These are phyloP conservation scores for Penicillium ucsense DNA, from an alignment of 495 filamentous ascomycete species.

Conservation along the genomic window DNA sequence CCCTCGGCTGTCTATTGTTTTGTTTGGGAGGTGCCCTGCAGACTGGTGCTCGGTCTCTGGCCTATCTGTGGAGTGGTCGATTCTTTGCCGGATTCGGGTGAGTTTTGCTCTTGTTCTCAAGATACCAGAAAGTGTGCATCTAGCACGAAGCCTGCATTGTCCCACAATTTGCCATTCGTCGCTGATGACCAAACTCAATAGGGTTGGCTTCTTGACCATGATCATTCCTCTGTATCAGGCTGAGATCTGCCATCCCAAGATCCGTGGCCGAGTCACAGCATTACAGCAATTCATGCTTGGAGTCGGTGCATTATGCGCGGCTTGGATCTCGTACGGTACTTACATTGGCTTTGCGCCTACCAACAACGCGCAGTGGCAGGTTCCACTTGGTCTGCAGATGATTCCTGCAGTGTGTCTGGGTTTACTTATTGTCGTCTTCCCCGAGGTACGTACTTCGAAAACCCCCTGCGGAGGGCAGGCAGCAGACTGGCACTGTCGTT, in stretches of 20 bases:
- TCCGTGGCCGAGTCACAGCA: slow-evolving; percentile 33
- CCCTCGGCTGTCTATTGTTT: slow-evolving; percentile 34
- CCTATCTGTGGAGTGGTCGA: slow-evolving; percentile 30
- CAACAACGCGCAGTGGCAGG: slow-evolving; percentile 32
- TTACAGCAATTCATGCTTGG: slow-evolving; percentile 40
- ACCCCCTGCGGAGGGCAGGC: background rate
- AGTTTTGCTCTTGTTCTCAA: slow-evolving; percentile 22
- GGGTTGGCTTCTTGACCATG: slow-evolving; percentile 53
- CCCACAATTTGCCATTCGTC: no score
- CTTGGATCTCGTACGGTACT: slow-evolving; percentile 37
- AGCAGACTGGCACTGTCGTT: no score
- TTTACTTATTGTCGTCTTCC: slow-evolving; percentile 35
- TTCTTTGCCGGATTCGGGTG: slow-evolving; percentile 41
- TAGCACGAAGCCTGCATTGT: no score
- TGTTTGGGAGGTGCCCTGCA: slow-evolving; percentile 35
- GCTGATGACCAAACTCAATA: background rate
- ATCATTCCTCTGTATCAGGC: slow-evolving; percentile 38
- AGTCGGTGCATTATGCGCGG: slow-evolving; percentile 30
- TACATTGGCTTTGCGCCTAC: slow-evolving; percentile 39
- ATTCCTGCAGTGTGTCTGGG: slow-evolving; percentile 32
- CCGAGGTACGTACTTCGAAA: slow-evolving; percentile 27
- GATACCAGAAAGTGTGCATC: no score
- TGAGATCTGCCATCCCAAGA: slow-evolving; percentile 35
- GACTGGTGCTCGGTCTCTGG: slow-evolving; percentile 28
- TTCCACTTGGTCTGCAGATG: slow-evolving; percentile 34